phyloP scores from a whole-genome alignment of 352 stramenopile species.

The Phytopythium kandeliae region DNA sequence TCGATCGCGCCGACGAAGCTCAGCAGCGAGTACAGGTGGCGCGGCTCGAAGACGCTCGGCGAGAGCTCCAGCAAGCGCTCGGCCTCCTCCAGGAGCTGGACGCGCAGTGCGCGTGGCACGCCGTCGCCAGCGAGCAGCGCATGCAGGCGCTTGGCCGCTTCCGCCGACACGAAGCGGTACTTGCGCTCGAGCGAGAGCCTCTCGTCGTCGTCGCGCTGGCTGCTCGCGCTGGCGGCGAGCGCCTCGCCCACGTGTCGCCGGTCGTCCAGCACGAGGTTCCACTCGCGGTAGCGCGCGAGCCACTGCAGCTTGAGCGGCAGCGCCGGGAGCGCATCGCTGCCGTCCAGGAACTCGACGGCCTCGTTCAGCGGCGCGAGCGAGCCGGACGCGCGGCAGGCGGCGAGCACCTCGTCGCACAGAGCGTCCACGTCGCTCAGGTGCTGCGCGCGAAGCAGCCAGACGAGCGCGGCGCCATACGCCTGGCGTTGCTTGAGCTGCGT shows the following conservation, averaged over 20 bases:
- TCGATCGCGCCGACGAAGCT: slow-evolving; percentile 58
- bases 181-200: slow-evolving; percentile 27
- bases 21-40: slow-evolving; percentile 59
- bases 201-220: slow-evolving; percentile 14
- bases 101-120: slow-evolving; percentile 37
- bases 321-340: slow-evolving; percentile 22
- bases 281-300: slow-evolving; percentile 65
- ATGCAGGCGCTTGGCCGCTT: slow-evolving; percentile 57
- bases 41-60: slow-evolving; percentile 43
- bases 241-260: slow-evolving; percentile 16
- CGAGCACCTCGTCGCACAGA: slow-evolving; percentile 49
- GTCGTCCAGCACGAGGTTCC: slow-evolving; percentile 63
- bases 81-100: slow-evolving; percentile 34
- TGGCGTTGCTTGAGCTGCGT: slow-evolving; percentile 31
- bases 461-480: slow-evolving; percentile 38
- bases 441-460: slow-evolving; percentile 59
- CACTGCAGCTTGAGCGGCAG: slow-evolving; percentile 47
- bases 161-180: slow-evolving; percentile 49
- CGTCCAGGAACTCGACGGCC: slow-evolving; percentile 64
- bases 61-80: slow-evolving; percentile 42
- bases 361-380: slow-evolving; percentile 49
- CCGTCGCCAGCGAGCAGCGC: slow-evolving; percentile 38
- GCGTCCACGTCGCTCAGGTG: slow-evolving; percentile 51
- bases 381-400: slow-evolving; percentile 30
- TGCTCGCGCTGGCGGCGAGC: not conserved